Percentiles rank a stretch among this genome's conserved stretches.
phyloP scores from a whole-genome alignment of 805 yeast species.

The Starmerella apis region DNA sequence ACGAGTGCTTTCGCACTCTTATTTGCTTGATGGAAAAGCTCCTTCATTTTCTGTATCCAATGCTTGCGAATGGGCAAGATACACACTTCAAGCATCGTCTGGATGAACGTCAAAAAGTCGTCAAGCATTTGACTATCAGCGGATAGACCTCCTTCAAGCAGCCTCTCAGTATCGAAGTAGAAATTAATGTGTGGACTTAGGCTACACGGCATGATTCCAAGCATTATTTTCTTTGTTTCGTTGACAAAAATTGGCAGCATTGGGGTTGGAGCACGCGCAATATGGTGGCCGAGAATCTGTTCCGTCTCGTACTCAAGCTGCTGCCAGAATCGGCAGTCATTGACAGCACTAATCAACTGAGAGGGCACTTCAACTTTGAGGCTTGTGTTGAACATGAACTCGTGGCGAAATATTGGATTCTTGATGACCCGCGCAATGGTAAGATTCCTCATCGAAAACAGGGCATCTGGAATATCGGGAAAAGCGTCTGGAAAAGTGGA shows the following conservation, averaged over 20 bases:
- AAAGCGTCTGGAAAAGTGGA: constrained; percentile 8
- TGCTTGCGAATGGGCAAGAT: constrained; percentile 94
- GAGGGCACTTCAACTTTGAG: constrained; percentile 40
- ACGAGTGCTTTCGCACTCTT: constrained; percentile 45
- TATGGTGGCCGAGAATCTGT: constrained; percentile 46
- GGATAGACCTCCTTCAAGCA: constrained; percentile 48
- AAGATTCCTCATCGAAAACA: constrained; percentile 71
- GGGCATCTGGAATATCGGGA: constrained; percentile 48
- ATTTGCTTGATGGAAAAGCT: constrained; percentile 40
- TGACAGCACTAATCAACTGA: background rate
- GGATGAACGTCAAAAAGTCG: constrained; percentile 32
- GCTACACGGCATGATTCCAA: constrained; percentile 65
- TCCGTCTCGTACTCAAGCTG: constrained; percentile 88
- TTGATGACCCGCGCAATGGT: constrained; percentile 80
- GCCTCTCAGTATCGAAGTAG: constrained; percentile 69
- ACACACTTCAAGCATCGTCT: constrained; percentile 68
- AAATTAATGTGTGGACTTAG: constrained; percentile 59
- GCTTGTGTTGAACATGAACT: constrained; percentile 83
- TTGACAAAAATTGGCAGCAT: constrained; percentile 60
- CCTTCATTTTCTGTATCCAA: constrained; percentile 76
- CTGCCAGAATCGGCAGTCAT: constrained; percentile 50
- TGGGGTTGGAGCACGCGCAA: constrained; percentile 23
- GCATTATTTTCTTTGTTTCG: constrained; percentile 66
- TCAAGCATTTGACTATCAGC: constrained; percentile 38
- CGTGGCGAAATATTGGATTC: constrained; percentile 88